Conservation (phyloP, 2,329 filamentous ascomycete genomes). For the Cyphellophora europaea region DNA sequence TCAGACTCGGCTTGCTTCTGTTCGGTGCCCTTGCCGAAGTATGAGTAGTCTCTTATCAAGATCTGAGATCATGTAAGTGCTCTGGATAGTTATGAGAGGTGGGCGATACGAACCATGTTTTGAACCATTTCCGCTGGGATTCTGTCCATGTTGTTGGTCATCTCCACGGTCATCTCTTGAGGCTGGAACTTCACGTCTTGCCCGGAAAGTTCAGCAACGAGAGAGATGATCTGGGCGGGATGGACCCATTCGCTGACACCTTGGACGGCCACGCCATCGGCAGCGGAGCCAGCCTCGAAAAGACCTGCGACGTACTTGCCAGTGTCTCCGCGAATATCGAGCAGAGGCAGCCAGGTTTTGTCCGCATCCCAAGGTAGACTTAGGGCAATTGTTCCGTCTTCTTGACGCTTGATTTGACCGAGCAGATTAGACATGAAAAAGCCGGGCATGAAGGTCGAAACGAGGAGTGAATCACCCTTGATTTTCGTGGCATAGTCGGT, state of each 20-base stretch:
- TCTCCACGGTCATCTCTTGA: constrained; percentile 33
- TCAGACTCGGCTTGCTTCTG: constrained; percentile 15
- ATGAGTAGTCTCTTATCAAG: constrained; percentile 44
- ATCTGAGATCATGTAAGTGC: too few relatives aligned
- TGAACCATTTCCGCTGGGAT: constrained; percentile 42
- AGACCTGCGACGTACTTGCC: constrained; percentile 32
- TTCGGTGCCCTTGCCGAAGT: constrained; percentile 36
- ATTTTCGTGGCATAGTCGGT: constrained; percentile 24
- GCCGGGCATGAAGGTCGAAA: constrained; percentile 32
- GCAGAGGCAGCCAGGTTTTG: constrained; percentile 30
- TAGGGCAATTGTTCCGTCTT: constrained; percentile 22
- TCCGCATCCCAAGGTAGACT: constrained; percentile 20
- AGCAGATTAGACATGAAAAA: constrained; percentile 36
- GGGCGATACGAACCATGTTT: constrained; percentile 44
- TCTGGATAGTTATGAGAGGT: too few relatives aligned
- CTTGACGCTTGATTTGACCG: constrained; percentile 20
- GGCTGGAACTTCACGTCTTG: constrained; percentile 23
- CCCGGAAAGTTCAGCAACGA: constrained; percentile 31
- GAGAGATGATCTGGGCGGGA: constrained; percentile 29
- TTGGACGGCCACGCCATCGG: constrained; percentile 33
- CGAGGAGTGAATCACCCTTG: constrained; percentile 19
- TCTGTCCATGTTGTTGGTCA: constrained; percentile 28
- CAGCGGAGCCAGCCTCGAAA: constrained; percentile 11
- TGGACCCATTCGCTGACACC: constrained; percentile 34
- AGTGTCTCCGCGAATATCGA: constrained; percentile 36